Base-by-base conservation (phyloP, 1,284 basidiomycete species). In the Trichosporon sp. region DNA sequence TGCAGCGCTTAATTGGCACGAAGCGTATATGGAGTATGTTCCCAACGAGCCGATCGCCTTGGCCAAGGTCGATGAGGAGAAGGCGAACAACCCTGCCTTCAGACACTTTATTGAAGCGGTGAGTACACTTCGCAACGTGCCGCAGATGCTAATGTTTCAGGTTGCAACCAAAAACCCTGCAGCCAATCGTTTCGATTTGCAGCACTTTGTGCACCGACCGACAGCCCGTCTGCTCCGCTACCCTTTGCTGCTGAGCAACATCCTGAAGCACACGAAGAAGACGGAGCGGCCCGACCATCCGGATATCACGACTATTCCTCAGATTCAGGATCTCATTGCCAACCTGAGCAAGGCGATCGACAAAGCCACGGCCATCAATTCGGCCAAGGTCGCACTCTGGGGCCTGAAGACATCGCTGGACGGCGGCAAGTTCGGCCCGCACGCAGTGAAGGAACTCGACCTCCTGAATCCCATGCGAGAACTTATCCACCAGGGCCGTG, bases 31-130 rank as follows among this genome's bases (percentile, higher is more conserved):
- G 84, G 88, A 91, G 71, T 98, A 96, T 73, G 89, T 94, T 52
- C 89, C 92, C 5, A 90, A 95, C 79, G 96, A 96, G 75, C 95
- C 95, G 0, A 91, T 96, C 61, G 94, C 95, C 4, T 90, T 90
- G 36, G 93, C 92, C 75, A 85, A 90, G 62, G 89, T 98, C 62
- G 91, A 94, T 63, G 89, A 94, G 58, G 95, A 98, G 81, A 87
- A 88, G 81, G 85, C 83, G 27, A 87, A 83, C 61, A 99, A 97
- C 74, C 82, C 84, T 0, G 82, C 84, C 4, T 97, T 99, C 81
- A 88, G 86, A 67, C 80, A 82, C 0, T 95, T 98, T 75, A 85
- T 93, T 4, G 90, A 95, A 67, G 27, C 19, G 14, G 92, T 93
- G 67, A 65, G 84, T 75, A 8, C 4, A n/a, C 52, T 14, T 27